Conservation (phyloP, 805 yeast species). For the Debaryomyces tyrocola region DNA sequence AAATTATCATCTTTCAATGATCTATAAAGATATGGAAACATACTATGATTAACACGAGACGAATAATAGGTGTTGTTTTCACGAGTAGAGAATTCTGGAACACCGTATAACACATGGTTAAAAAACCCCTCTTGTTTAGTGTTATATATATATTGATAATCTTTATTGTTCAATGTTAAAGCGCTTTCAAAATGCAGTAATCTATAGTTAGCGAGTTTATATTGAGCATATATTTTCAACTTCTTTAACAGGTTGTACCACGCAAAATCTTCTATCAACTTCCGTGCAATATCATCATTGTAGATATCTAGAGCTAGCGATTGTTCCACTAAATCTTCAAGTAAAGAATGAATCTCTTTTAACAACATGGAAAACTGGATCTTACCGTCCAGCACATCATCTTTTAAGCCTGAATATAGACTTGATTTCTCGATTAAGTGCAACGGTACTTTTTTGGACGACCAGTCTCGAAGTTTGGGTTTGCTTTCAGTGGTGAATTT, state of each 20-base stretch:
- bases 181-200: conserved; percentile 41
- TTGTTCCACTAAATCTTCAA: conserved; percentile 14
- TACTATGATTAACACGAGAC: conserved; percentile 9
- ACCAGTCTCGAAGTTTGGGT: conserved; percentile 20
- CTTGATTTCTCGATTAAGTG: conserved; percentile 18
- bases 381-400: conserved; percentile 2
- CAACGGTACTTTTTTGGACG: conserved; percentile 12
- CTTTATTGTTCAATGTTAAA: conserved; percentile 19
- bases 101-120: conserved; percentile 22
- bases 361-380: conserved; percentile 14
- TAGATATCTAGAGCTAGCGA: conserved; percentile 50
- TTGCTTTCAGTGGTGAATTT: conserved; percentile 13
- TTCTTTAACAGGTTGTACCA: conserved; percentile 70
- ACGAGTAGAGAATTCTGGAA: conserved; percentile 13
- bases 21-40: conserved; percentile 20
- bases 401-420: conserved; percentile 20
- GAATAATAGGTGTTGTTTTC: conserved; percentile 4
- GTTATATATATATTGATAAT: conserved; percentile 14
- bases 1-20: conserved; percentile 21
- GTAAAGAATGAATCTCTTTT: conserved; percentile 8
- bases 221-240: conserved; percentile 54
- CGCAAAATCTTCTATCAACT: conserved; percentile 66
- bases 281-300: conserved; percentile 46
- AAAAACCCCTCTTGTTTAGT: conserved; percentile 7
- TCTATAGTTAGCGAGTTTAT: conserved; percentile 54